phyloP scores from a whole-genome alignment of 2,329 filamentous ascomycete species.

The Monascus ruber region DNA sequence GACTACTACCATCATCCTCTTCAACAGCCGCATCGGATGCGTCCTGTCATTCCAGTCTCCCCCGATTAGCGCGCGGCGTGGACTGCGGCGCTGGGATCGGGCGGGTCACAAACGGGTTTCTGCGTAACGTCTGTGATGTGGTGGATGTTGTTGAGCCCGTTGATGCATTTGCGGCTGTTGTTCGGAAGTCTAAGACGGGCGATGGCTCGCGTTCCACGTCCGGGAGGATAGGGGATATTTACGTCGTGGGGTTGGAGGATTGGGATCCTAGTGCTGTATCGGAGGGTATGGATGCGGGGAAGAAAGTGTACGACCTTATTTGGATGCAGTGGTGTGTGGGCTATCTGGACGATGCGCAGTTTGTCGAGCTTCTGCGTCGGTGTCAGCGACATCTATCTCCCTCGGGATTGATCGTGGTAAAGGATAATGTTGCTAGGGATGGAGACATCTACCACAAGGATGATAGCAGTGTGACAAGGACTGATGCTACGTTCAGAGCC shows the following conservation, averaged over 20 bases:
- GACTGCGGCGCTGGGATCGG: constrained; percentile 32
- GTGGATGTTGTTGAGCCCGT: constrained; percentile 84
- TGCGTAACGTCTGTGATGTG: constrained; percentile 55
- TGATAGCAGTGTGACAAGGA: constrained; percentile 69
- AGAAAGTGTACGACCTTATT: constrained; percentile 59
- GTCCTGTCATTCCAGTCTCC: neutral
- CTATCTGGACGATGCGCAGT: constrained; percentile 63
- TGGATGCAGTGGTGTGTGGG: constrained; percentile 90
- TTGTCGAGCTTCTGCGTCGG: constrained; percentile 54
- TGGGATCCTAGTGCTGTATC: constrained; percentile 40
- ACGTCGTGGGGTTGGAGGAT: constrained; percentile 61
- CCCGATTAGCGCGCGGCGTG: neutral
- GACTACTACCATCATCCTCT: constrained; percentile 11
- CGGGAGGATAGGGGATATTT: constrained; percentile 50
- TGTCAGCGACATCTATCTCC: constrained; percentile 43
- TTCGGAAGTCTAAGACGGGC: constrained; percentile 31
- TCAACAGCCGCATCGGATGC: constrained; percentile 5
- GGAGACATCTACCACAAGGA: constrained; percentile 61
- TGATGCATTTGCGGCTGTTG: constrained; percentile 59
- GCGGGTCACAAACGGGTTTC: constrained; percentile 64
- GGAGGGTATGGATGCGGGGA: neutral
- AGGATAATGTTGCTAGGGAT: constrained; percentile 63
- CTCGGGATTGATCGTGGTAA: constrained; percentile 51
- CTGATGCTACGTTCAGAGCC: constrained; percentile 57
- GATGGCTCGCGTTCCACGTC: constrained; percentile 4